phyloP scores from a whole-genome alignment of 1,284 basidiomycete species.

The Gastroboletus turbinatus region DNA sequence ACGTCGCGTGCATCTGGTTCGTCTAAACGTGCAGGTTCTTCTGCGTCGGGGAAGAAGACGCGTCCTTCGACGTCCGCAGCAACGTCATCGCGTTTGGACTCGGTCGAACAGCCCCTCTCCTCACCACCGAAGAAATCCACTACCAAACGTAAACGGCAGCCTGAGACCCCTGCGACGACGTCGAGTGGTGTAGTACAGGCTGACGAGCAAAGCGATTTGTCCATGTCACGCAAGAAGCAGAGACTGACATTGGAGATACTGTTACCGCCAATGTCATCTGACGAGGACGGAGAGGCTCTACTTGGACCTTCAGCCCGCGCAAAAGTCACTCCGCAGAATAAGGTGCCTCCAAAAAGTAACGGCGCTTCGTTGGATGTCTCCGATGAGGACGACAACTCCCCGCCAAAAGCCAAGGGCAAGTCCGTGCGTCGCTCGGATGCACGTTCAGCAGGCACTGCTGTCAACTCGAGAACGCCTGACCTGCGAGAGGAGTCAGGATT shows the following conservation, averaged over 20 bases:
- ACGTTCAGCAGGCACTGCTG: neutral
- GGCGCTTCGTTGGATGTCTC: neutral
- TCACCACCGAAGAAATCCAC: neutral
- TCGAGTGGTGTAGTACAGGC: neutral
- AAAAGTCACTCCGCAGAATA: neutral
- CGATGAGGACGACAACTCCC: constrained; percentile 4
- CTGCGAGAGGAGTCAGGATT: neutral
- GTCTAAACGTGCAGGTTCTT: constrained; percentile 13
- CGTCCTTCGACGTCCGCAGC: constrained; percentile 13
- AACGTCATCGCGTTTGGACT: constrained; percentile 6
- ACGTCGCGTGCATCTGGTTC: constrained; percentile 20
- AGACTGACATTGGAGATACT: constrained; percentile 12
- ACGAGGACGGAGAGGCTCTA: constrained; percentile 10
- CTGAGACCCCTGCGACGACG: neutral
- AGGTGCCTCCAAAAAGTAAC: neutral
- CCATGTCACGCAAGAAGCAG: constrained; percentile 22
- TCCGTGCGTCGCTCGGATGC: neutral
- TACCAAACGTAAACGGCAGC: constrained; percentile 24
- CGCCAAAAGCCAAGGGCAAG: constrained; percentile 7
- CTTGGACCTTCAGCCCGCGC: rapidly evolving
- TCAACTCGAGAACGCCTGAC: neutral
- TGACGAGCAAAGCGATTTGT: neutral
- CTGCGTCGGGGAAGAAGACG: constrained; percentile 15
- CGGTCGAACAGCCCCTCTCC: neutral
- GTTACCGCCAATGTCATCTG: constrained; percentile 12